Conservation (phyloP, 352 stramenopile genomes). For the Phytopythium cucurbitacearum region DNA sequence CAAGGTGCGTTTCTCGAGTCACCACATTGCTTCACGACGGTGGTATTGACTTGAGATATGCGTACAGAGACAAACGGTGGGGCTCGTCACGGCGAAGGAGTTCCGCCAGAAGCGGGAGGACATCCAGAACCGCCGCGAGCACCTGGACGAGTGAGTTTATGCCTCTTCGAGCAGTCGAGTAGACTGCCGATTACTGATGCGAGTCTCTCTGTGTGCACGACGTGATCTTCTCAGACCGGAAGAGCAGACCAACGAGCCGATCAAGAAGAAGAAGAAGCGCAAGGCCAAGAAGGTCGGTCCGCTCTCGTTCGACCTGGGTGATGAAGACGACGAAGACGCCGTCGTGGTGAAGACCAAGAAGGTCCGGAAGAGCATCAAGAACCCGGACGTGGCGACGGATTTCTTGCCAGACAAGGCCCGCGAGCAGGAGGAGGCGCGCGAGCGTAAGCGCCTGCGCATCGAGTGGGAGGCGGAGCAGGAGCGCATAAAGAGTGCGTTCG, state of each 20-base stretch:
- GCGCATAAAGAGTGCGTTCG: conserved; percentile 84
- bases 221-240: conserved; percentile 16
- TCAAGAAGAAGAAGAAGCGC: conserved; percentile 70
- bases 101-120: conserved; percentile 89
- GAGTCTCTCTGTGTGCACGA: conserved; percentile 1
- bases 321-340: conserved; percentile 21
- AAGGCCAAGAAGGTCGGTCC: conserved; percentile 79
- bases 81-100: conserved; percentile 93
- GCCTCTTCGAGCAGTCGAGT: conserved; percentile 6
- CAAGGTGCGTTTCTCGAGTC: conserved; percentile 39
- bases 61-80: conserved; percentile 76
- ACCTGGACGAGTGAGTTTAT: conserved; percentile 21
- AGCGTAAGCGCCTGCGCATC: conserved; percentile 78
- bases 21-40: conserved; percentile 2
- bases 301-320: conserved; percentile 80
- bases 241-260: conserved; percentile 18
- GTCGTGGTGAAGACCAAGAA: conserved; percentile 24
- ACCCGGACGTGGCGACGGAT: conserved; percentile 92
- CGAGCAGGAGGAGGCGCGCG: conserved; percentile 72
- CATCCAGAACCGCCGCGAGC: conserved; percentile 42
- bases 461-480: conserved; percentile 94
- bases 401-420: conserved; percentile 94
- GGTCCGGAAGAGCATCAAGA: conserved; percentile 82
- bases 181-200: conserved; percentile 4
- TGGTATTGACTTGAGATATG: not conserved